phyloP scores from a whole-genome alignment of 371 early-diverging fungal genomes.

The Chytridium lagenaria region DNA sequence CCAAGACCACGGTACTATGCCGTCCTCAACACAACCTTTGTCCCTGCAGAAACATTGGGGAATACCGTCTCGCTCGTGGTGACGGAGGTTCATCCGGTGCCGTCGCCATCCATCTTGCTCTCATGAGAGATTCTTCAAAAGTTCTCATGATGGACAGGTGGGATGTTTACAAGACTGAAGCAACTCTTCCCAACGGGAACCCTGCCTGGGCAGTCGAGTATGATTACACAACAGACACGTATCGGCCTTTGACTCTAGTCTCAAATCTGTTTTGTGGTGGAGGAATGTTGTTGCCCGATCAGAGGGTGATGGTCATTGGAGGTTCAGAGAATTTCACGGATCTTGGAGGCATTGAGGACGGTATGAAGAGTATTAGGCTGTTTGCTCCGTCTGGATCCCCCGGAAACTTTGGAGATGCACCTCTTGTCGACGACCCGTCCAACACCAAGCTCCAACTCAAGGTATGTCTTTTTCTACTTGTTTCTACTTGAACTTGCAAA shows the following conservation, averaged over 20 bases:
- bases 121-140: slow-evolving; percentile 11
- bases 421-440: slow-evolving; percentile 2
- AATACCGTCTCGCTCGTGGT: not conserved
- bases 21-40: not conserved
- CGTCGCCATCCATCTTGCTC: slow-evolving; percentile 14
- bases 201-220: slow-evolving; percentile 16
- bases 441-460: not conserved
- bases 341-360: slow-evolving; percentile 8
- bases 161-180: slow-evolving; percentile 15
- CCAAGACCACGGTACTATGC: not conserved
- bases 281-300: slow-evolving; percentile 15
- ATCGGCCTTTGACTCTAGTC: not conserved
- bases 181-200: not conserved
- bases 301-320: slow-evolving; percentile 13
- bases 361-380: slow-evolving; percentile 13
- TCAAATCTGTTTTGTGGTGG: slow-evolving; percentile 19
- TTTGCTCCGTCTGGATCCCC: not conserved
- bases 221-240: slow-evolving; percentile 24
- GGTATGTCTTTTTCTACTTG: not conserved
- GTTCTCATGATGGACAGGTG: slow-evolving; percentile 22
- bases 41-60: not conserved
- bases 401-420: slow-evolving; percentile 5
- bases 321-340: not conserved
- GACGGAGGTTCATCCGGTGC: slow-evolving; percentile 1
- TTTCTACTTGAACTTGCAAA: not conserved